Evolutionary conservation across 768 basidiomycete genomes (phyloP).

Genomic region (Termitomyces sp.): DNA sequence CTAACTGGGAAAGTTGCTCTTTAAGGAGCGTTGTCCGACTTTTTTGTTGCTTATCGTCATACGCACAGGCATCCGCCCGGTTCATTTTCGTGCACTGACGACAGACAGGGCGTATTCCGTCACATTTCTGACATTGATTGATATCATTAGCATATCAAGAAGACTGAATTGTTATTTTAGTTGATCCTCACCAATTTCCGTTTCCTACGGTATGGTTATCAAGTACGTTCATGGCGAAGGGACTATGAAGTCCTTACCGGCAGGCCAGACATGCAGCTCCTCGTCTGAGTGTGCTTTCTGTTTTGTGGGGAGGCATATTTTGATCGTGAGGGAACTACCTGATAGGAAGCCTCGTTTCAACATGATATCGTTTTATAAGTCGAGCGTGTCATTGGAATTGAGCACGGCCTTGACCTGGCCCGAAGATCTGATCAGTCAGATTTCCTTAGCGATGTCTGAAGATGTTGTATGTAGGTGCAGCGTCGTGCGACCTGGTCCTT

Average conservation of each 20-base stretch:
- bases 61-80: constrained; percentile 45
- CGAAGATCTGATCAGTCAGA: constrained; percentile 6
- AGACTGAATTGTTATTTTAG: background rate
- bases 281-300: constrained; percentile 24
- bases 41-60: constrained; percentile 55
- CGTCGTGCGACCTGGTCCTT: background rate
- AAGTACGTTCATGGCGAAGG: background rate
- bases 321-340: background rate
- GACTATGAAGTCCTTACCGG: constrained; percentile 24
- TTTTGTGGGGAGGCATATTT: constrained; percentile 16
- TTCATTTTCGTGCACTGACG: constrained; percentile 50
- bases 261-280: constrained; percentile 40
- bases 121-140: constrained; percentile 45
- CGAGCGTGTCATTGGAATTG: background rate
- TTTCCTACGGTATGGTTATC: constrained; percentile 21
- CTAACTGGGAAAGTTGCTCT: constrained; percentile 48
- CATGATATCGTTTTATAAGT: constrained; percentile 4
- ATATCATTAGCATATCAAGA: background rate
- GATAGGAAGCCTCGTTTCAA: background rate
- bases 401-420: constrained; percentile 2
- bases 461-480: background rate
- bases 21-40: constrained; percentile 53
- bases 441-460: background rate
- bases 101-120: constrained; percentile 51
- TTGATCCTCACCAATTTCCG: constrained; percentile 37